Conservation (phyloP, 495 filamentous ascomycete genomes). For the Hamigera avellanea region DNA sequence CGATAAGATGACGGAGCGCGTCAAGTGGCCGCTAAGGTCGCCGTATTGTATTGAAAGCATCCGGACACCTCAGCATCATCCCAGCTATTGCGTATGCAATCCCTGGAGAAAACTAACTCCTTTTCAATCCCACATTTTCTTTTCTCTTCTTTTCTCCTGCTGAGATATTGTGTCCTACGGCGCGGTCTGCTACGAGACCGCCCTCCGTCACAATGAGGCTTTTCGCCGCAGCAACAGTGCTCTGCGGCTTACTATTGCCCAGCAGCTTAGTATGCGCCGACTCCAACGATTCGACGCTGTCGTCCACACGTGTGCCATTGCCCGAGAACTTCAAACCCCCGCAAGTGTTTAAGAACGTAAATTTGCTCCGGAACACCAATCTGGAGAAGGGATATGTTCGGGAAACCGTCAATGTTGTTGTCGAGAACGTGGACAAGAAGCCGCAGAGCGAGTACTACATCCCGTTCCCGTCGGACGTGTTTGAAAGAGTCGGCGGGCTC, state of each 20-base stretch:
- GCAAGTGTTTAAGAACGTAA: slow-evolving; percentile 82
- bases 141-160: slow-evolving; percentile 10
- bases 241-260: slow-evolving; percentile 26
- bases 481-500: slow-evolving; percentile 67
- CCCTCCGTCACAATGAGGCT: slow-evolving; percentile 30
- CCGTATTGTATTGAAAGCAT: slow-evolving; percentile 20
- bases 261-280: slow-evolving; percentile 26
- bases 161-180: slow-evolving; percentile 15
- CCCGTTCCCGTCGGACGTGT: slow-evolving; percentile 63
- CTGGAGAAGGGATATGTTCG: slow-evolving; percentile 83
- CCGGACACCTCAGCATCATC: slow-evolving; percentile 35
- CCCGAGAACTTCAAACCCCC: slow-evolving; percentile 71
- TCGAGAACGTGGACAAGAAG: slow-evolving; percentile 72
- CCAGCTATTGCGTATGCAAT: not conserved
- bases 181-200: slow-evolving; percentile 13
- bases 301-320: slow-evolving; percentile 16
- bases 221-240: slow-evolving; percentile 26
- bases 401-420: slow-evolving; percentile 83
- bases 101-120: slow-evolving; percentile 11
- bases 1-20: slow-evolving; percentile 23
- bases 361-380: slow-evolving; percentile 81
- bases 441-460: slow-evolving; percentile 84
- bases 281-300: slow-evolving; percentile 5
- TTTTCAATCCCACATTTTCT: slow-evolving; percentile 4
- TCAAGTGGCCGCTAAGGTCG: slow-evolving; percentile 24